These are phyloP conservation scores for Lecanicillium sp. DNA, from an alignment of 2,329 filamentous ascomycete species.

Conservation along the genomic window DNA sequence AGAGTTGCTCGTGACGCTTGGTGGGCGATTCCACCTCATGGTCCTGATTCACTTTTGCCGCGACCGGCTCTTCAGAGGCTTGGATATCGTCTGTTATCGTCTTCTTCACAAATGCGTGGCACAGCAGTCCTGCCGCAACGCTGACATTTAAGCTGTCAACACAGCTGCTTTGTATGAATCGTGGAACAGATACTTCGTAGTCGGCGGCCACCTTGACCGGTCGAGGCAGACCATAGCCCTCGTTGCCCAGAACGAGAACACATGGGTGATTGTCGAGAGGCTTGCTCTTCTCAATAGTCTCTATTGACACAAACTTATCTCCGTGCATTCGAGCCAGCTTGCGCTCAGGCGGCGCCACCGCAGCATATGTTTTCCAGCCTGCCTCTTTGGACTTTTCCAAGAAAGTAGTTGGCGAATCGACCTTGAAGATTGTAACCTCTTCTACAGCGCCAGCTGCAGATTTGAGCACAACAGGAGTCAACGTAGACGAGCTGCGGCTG, in stretches of 20 bases:
- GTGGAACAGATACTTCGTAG: constrained; percentile 56
- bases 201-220: constrained; percentile 60
- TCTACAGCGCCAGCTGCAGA: constrained; percentile 84
- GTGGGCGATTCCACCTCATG: too few species aligned
- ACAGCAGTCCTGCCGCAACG: constrained; percentile 73
- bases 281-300: constrained; percentile 38
- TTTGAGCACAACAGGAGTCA: constrained; percentile 75
- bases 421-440: constrained; percentile 62
- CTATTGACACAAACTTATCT: constrained; percentile 39
- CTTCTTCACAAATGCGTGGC: constrained; percentile 55
- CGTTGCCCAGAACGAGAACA: constrained; percentile 75
- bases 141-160: constrained; percentile 93
- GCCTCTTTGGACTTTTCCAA: constrained; percentile 56
- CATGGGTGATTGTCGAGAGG: constrained; percentile 56
- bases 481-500: constrained; percentile 60
- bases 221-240: constrained; percentile 64
- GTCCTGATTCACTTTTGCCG: too few species aligned
- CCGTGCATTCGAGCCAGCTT: constrained; percentile 23
- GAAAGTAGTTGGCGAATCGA: constrained; percentile 61
- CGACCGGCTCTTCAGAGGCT: too few species aligned
- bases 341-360: constrained; percentile 43
- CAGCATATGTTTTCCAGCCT: constrained; percentile 80
- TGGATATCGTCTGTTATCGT: too few species aligned
- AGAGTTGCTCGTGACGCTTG: too few species aligned
- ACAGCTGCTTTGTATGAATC: constrained; percentile 38